These are phyloP conservation scores for Phlebiopsis flavidoalba DNA, from an alignment of 768 basidiomycete genomes.

Conservation along the genomic window DNA sequence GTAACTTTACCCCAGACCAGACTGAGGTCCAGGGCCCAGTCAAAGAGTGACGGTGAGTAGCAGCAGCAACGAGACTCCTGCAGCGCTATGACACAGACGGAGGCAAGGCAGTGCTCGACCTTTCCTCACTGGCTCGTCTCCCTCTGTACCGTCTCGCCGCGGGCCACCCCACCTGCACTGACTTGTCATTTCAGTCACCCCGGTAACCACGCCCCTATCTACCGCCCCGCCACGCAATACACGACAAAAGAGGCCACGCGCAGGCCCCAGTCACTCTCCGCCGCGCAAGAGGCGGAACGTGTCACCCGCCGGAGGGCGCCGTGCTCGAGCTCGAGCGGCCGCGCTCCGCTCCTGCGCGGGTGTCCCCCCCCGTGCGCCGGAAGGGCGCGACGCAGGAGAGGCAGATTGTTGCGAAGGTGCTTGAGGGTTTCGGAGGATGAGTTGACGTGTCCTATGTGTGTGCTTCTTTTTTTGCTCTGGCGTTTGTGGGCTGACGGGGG, in stretches of 20 bases:
- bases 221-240: background rate
- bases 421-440: constrained; percentile 59
- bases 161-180: background rate
- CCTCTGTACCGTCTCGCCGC: background rate
- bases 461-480: constrained; percentile 8
- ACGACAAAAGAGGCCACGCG: background rate
- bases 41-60: background rate
- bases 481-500: background rate
- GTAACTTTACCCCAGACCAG: background rate
- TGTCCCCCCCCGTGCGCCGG: background rate
- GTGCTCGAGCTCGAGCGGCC: background rate
- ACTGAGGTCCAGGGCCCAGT: background rate
- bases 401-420: constrained; percentile 19
- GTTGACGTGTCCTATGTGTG: constrained; percentile 69
- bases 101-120: background rate
- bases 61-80: background rate
- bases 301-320: background rate
- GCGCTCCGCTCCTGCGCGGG: background rate
- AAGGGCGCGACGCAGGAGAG: background rate
- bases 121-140: background rate
- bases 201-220: background rate
- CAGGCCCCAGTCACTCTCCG: background rate
- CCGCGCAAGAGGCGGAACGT: background rate
- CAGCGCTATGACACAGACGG: background rate
- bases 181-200: background rate